Evolutionary conservation across 495 filamentous ascomycete genomes (phyloP), one percentile per base, ranked within the genome.

Genomic region (Patellaria atrata): DNA sequence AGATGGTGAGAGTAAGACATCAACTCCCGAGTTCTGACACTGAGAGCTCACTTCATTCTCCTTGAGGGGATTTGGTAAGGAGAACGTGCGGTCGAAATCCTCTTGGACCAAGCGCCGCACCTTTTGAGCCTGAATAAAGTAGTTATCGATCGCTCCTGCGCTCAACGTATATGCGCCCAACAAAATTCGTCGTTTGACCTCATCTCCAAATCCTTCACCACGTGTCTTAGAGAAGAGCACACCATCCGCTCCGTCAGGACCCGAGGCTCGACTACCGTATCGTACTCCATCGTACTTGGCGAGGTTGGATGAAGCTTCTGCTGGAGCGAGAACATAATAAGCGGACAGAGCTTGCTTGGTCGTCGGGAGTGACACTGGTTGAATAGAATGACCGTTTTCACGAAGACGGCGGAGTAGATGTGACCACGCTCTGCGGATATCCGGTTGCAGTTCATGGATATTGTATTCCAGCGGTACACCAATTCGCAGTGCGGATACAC

Each of bases 291-390:
- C 89, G 53, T 93, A 99, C 57, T 89, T 94, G 30, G 89, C 79
- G n/a, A 99, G 71, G 41, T 99, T 99, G 12, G 87, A 94, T 9
- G 81, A 83, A 10, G 91, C 91, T 60, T 99, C 89, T 9, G 89
- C 84, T 0, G 91, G 82, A 5, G 89, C 89, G 41, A 99, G 73
- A 29, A 96, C 65, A 51, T 99, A 99, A 55, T 99, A 99, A 21
- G 89, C 79, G 3, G 84, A 78, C 7, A 99, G 64, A 1, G 89
- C 91, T 38, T 79, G 73, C 34, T 70, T 73, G 7, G 89, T 99
- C 4, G 74, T 67, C 10, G 89, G 85, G 2, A 96, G 63, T n/a
- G 79, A 84, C 9, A 96, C 68, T 2, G 76, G 62, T 23, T 78
- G 68, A 19, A 94, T 61, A 8, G 57, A 70, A 34, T 84, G 79